Conservation (phyloP, 2,329 filamentous ascomycete genomes). For the Lojkania enalia region DNA sequence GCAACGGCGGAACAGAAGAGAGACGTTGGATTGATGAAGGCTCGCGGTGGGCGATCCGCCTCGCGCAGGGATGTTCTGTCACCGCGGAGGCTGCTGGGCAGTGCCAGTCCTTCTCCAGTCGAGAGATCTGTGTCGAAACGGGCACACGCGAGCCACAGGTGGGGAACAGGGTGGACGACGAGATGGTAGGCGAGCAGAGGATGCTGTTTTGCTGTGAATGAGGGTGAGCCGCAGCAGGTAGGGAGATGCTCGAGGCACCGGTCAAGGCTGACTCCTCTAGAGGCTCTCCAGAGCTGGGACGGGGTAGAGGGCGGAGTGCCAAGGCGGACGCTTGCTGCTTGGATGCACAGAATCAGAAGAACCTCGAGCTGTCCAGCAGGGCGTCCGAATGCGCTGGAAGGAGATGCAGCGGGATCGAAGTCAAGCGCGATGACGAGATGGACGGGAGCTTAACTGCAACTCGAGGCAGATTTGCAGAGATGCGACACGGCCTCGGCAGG, state of each 20-base stretch:
- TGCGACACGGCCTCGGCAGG: conserved; percentile 33
- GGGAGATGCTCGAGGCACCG: conserved; percentile 34
- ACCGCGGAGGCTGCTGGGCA: conserved; percentile 37
- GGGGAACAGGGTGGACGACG: conserved; percentile 18
- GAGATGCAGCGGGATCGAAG: conserved; percentile 21
- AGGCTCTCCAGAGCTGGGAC: conserved; percentile 19
- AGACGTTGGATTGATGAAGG: conserved; percentile 29
- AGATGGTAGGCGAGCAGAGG: conserved; percentile 28
- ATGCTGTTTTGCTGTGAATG: conserved; percentile 26
- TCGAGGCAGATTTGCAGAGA: conserved; percentile 42
- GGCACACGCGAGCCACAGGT: conserved; percentile 27
- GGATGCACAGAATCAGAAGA: conserved; percentile 6
- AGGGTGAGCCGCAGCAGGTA: conserved; percentile 34
- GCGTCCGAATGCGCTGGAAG: neutral
- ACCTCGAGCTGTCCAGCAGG: neutral
- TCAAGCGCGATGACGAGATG: conserved; percentile 37
- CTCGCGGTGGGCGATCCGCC: conserved; percentile 37
- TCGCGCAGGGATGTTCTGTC: conserved; percentile 29
- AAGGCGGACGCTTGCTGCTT: conserved; percentile 26
- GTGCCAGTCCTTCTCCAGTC: conserved; percentile 33
- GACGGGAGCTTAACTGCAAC: conserved; percentile 32
- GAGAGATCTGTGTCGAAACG: conserved; percentile 24
- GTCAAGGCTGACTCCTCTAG: conserved; percentile 43
- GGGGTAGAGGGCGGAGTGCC: conserved; percentile 32
- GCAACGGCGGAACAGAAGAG: conserved; percentile 22